Evolutionary conservation across 345 rosid genomes (phyloP).

Genomic region (Pelargonium nanum): DNA sequence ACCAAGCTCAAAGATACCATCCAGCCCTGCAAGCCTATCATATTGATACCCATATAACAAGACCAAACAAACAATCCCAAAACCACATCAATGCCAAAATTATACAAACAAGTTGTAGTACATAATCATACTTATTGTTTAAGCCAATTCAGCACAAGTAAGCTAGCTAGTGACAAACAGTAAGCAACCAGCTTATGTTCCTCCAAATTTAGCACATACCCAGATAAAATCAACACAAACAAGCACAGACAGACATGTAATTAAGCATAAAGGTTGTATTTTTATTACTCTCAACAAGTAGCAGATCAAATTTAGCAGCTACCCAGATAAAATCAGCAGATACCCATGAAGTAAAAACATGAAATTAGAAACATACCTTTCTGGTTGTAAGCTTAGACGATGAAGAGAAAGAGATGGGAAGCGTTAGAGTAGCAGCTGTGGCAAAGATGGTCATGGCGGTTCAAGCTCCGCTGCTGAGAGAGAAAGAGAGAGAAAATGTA

Average conservation of each 20-base stretch:
- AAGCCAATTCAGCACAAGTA: no score
- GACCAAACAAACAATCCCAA: background rate
- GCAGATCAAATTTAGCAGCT: conserved; percentile 2
- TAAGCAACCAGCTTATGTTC: background rate
- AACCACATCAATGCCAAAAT: background rate
- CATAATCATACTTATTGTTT: no score
- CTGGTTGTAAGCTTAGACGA: conserved; percentile 37
- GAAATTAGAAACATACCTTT: conserved; percentile 35
- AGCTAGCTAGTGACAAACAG: background rate
- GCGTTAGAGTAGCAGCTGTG: conserved; percentile 55
- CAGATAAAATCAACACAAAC: conserved; percentile 4
- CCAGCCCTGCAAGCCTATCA: background rate
- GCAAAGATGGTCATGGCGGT: conserved; percentile 73
- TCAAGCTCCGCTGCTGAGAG: conserved; percentile 5
- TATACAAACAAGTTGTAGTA: no score
- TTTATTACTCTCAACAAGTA: background rate
- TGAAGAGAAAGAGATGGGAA: conserved; percentile 52
- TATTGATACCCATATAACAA: background rate
- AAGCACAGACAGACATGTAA: background rate
- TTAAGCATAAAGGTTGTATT: background rate
- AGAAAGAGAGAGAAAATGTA: background rate
- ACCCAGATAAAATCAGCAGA: conserved; percentile 7
- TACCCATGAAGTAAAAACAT: background rate
- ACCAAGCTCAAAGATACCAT: background rate
- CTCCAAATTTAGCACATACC: conserved; percentile 4